Conservation (phyloP, 2,329 filamentous ascomycete species). For the Beauveria asiatica region DNA sequence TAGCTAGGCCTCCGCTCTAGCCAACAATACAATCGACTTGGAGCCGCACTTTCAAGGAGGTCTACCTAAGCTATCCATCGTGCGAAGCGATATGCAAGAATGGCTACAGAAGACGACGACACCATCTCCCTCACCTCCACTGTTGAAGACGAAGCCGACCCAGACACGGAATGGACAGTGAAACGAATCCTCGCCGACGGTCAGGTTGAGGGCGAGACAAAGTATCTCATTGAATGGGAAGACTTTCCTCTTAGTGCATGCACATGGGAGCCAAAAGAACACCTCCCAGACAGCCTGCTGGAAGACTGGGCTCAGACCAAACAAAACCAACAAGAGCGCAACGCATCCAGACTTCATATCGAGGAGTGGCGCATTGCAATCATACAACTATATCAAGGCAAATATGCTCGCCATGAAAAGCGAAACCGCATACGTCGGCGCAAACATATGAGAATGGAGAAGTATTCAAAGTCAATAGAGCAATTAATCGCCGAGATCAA, state of each 20-base stretch:
- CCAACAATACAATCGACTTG: background rate
- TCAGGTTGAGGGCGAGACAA: constrained; percentile 16
- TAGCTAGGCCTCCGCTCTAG: background rate
- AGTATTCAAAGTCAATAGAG: constrained; percentile 14
- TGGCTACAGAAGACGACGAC: constrained; percentile 21
- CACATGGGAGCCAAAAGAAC: constrained; percentile 42
- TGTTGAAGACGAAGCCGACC: constrained; percentile 23
- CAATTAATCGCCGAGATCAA: constrained; percentile 16
- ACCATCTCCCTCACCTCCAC: constrained; percentile 26
- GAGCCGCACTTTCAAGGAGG: too few species aligned
- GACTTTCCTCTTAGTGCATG: constrained; percentile 25
- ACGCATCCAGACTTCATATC: constrained; percentile 29
- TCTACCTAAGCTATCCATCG: background rate
- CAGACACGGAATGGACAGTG: constrained; percentile 40
- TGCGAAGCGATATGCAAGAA: background rate
- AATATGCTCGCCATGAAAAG: constrained; percentile 29
- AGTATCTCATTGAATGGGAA: constrained; percentile 31
- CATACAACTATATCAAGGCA: constrained; percentile 18
- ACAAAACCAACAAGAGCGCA: constrained; percentile 24
- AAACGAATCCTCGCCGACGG: constrained; percentile 43
- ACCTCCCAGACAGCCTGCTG: constrained; percentile 32
- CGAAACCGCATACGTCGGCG: constrained; percentile 36
- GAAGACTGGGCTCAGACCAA: constrained; percentile 36
- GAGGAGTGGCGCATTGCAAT: constrained; percentile 28
- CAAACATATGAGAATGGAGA: constrained; percentile 25